These are phyloP conservation scores for Citrus cavaleriei DNA, from an alignment of 345 rosid genomes.

Conservation along the genomic window DNA sequence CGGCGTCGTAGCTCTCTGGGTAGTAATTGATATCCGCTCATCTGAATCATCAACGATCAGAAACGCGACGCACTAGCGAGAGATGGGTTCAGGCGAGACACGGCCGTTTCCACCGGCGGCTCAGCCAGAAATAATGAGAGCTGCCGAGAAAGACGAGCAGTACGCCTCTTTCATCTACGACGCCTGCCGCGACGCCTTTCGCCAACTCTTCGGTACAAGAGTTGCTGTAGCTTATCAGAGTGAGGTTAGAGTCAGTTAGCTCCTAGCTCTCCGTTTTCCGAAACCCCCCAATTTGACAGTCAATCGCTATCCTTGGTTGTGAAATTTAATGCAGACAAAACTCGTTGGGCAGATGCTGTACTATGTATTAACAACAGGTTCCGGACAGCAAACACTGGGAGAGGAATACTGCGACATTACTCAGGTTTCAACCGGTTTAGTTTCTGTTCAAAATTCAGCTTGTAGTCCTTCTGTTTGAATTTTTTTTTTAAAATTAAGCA, in stretches of 20 bases:
- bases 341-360: slow-evolving; percentile 91
- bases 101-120: slow-evolving; percentile 68
- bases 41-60: not conserved
- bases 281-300: too few relatives aligned
- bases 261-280: not conserved
- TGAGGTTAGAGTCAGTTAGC: slow-evolving; percentile 46
- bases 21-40: not conserved
- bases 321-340: slow-evolving; percentile 47
- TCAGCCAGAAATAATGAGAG: slow-evolving; percentile 95
- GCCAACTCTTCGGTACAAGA: slow-evolving; percentile 86
- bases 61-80: slow-evolving; percentile 1
- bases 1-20: not conserved
- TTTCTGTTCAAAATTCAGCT: too few relatives aligned
- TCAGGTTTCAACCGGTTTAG: slow-evolving; percentile 46
- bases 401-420: slow-evolving; percentile 95
- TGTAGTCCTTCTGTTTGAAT: too few relatives aligned
- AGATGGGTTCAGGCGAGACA: slow-evolving; percentile 32
- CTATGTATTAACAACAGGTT: slow-evolving; percentile 83
- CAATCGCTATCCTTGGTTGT: not conserved
- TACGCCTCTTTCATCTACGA: slow-evolving; percentile 88
- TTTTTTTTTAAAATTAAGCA: too few relatives aligned
- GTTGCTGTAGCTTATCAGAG: slow-evolving; percentile 85
- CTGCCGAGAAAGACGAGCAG: slow-evolving; percentile 96
- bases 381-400: slow-evolving; percentile 94
- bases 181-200: slow-evolving; percentile 93